These are phyloP conservation scores for Plasmodiophora brassicae DNA, from an alignment of 208 protist species.

Conservation along the genomic window DNA sequence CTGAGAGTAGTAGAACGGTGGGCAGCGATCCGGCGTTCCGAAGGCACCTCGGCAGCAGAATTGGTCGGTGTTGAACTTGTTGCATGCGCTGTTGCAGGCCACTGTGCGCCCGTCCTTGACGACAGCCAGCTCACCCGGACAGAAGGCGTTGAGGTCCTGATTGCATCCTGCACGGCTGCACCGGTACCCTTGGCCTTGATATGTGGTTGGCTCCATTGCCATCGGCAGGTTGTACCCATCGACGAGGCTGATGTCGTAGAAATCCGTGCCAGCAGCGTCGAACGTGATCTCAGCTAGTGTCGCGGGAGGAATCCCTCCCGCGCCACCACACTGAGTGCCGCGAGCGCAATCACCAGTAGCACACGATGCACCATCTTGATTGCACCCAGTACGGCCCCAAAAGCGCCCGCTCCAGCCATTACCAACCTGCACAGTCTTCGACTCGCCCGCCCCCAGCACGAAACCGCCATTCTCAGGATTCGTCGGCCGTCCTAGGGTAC, in stretches of 20 bases:
- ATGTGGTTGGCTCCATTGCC: not conserved
- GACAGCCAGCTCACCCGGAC: not conserved
- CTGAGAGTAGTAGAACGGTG: not conserved
- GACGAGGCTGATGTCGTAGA: slow-evolving; percentile 31
- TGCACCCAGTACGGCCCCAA: not conserved
- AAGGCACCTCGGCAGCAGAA: not conserved
- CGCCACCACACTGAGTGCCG: not conserved
- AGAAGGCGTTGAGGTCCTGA: not conserved
- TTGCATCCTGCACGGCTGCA: slow-evolving; percentile 1
- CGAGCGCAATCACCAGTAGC: not conserved
- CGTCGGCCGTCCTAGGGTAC: not conserved
- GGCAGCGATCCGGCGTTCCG: not conserved
- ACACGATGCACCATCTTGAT: slow-evolving; percentile 2
- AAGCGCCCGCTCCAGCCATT: not conserved
- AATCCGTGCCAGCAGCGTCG: not conserved
- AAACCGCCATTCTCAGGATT: not conserved
- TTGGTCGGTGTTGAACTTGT: not conserved
- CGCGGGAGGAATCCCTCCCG: not conserved
- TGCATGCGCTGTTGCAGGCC: slow-evolving; percentile 22
- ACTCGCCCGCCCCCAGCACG: not conserved
- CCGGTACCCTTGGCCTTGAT: not conserved
- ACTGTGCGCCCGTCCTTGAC: not conserved
- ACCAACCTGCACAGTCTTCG: not conserved
- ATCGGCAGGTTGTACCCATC: slow-evolving; percentile 9
- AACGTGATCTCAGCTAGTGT: slow-evolving; percentile 28